Conservation (phyloP, 345 rosid species). For the Gossypium mustelinum region DNA sequence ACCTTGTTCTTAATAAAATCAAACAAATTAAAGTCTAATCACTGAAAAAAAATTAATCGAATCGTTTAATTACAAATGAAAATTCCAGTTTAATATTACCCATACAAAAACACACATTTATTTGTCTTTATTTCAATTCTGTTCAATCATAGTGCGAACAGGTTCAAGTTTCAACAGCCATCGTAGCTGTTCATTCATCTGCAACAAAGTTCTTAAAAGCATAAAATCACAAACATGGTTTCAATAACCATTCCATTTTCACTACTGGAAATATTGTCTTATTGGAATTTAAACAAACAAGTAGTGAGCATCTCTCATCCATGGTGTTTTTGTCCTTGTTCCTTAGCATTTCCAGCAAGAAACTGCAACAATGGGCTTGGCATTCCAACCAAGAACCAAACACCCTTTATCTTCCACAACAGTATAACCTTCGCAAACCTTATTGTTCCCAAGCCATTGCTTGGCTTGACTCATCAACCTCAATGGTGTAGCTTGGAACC, state of each 20-base stretch:
- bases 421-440: conserved; percentile 44
- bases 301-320: not conserved
- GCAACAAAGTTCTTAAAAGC: not conserved
- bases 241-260: conserved; percentile 6
- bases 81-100: not conserved
- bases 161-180: not conserved
- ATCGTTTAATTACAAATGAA: too few relatives aligned
- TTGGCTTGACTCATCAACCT: conserved; percentile 49
- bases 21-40: too few relatives aligned
- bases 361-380: conserved; percentile 55
- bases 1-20: too few relatives aligned
- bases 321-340: not conserved
- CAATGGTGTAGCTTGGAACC: conserved; percentile 52
- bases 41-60: too few relatives aligned
- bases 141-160: conserved; percentile 1
- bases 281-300: not conserved
- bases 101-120: not conserved
- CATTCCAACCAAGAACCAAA: conserved; percentile 64
- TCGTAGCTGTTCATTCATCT: not conserved
- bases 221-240: not conserved
- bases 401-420: conserved; percentile 62
- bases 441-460: conserved; percentile 47
- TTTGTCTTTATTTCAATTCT: not conserved
- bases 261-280: not conserved
- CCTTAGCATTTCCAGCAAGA: conserved; percentile 60